Conservation (phyloP, 139 green algal genomes). For the Chlamydomonas sphaeroides region DNA sequence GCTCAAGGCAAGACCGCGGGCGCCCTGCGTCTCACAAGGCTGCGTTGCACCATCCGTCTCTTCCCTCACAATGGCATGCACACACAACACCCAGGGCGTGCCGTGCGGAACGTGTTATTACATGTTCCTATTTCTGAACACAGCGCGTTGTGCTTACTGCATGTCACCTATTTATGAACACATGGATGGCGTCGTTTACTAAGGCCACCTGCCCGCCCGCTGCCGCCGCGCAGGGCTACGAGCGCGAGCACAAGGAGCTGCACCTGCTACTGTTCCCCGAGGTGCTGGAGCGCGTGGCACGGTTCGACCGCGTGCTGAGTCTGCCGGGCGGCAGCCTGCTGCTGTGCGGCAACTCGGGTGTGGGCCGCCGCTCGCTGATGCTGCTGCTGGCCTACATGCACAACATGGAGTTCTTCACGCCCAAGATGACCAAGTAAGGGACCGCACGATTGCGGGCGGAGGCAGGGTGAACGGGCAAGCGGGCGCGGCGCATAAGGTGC, state of each 20-base stretch:
- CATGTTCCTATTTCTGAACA: no score
- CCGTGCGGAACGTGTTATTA: no score
- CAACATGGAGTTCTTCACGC: constrained; percentile 71
- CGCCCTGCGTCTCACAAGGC: no score
- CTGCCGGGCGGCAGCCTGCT: constrained; percentile 67
- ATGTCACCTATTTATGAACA: no score
- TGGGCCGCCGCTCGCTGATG: constrained; percentile 65
- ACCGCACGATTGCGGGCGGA: not conserved
- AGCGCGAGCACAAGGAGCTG: constrained; percentile 75
- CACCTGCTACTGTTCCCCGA: constrained; percentile 72
- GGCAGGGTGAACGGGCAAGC: no score
- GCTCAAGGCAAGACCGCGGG: constrained; percentile 54
- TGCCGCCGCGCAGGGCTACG: constrained; percentile 53
- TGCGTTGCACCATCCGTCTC: no score
- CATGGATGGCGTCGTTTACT: not conserved
- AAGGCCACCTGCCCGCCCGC: not conserved
- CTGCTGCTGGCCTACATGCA: constrained; percentile 80
- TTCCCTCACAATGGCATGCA: no score
- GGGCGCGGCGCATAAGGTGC: no score
- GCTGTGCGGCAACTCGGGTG: constrained; percentile 67
- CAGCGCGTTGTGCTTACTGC: no score
- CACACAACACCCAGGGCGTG: no score
- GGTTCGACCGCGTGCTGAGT: constrained; percentile 73
- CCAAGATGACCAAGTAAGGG: constrained; percentile 61
- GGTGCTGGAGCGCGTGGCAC: constrained; percentile 70